phyloP scores from a whole-genome alignment of 176 grass and related monocot species.

The Alloteropsis semialata region DNA sequence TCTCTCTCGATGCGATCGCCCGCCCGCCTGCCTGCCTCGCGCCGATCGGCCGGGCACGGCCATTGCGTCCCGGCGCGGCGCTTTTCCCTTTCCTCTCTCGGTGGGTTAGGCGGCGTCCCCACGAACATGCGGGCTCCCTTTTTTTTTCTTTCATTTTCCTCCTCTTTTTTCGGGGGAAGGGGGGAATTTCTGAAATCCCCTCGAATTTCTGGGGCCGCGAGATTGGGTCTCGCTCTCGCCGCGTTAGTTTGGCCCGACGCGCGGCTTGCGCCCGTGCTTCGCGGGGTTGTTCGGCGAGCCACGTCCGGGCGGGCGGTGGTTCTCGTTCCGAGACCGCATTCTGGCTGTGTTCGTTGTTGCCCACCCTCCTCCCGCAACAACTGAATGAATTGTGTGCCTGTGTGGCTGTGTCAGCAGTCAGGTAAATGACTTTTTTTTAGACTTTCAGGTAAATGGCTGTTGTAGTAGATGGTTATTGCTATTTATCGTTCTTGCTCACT shows the following conservation, averaged over 20 bases:
- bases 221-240: conserved; percentile 6
- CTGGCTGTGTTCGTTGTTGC: not conserved
- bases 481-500: not conserved
- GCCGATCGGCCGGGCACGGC: conserved; percentile 6
- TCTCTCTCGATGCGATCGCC: not conserved
- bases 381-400: not conserved
- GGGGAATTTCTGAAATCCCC: not conserved
- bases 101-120: not conserved
- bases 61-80: not conserved
- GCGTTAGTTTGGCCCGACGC: not conserved
- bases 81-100: not conserved
- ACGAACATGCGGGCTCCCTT: not conserved
- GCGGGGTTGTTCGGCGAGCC: not conserved
- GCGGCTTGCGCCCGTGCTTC: conserved; percentile 10
- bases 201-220: not conserved
- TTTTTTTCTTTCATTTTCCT: not conserved
- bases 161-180: not conserved
- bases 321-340: conserved; percentile 7
- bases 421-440: not conserved
- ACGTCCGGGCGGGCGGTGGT: not conserved
- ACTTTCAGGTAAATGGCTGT: not conserved
- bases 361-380: not conserved
- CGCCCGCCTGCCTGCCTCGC: not conserved
- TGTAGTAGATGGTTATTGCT: not conserved
- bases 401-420: too few species aligned